Evolutionary conservation across 1,139 yeast species (phyloP).

Genomic region (Candida sp.): DNA sequence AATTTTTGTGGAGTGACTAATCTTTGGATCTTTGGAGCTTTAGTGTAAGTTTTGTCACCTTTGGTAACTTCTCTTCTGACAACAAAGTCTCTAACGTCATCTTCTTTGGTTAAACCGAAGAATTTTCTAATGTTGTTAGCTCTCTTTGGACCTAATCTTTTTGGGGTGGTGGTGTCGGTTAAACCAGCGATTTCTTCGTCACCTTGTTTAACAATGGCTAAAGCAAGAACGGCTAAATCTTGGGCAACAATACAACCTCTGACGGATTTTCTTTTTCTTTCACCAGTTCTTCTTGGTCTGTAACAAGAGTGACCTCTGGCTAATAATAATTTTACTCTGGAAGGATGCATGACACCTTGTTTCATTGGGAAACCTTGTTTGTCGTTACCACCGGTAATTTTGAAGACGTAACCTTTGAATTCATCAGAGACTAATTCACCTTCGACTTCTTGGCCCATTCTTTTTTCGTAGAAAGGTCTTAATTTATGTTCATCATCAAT

Average conservation of each 20-base stretch:
- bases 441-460: slow-evolving; percentile 99
- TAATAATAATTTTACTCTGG: slow-evolving; percentile 97
- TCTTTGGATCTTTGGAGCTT: slow-evolving; percentile 99
- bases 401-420: slow-evolving; percentile 99
- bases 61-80: slow-evolving; percentile 94
- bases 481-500: slow-evolving; percentile 99
- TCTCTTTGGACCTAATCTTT: slow-evolving; percentile 99
- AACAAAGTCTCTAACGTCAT: slow-evolving; percentile 92
- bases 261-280: slow-evolving; percentile 99
- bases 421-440: slow-evolving; percentile 99
- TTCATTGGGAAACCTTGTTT: slow-evolving; percentile 99
- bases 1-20: slow-evolving; percentile 98
- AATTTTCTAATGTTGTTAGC: slow-evolving; percentile 99
- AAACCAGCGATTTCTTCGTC: slow-evolving; percentile 94
- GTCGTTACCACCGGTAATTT: slow-evolving; percentile 99
- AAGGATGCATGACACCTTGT: slow-evolving; percentile 99
- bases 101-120: slow-evolving; percentile 98
- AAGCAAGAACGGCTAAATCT: slow-evolving; percentile 94
- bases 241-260: slow-evolving; percentile 99
- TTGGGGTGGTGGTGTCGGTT: slow-evolving; percentile 92
- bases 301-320: slow-evolving; percentile 97
- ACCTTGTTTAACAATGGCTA: slow-evolving; percentile 96
- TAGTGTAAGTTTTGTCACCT: slow-evolving; percentile 99
- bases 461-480: slow-evolving; percentile 98
- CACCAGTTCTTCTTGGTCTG: slow-evolving; percentile 99